Base-by-base conservation (phyloP, 2,329 filamentous ascomycete genomes). In the Cryphonectria carpinicola region DNA sequence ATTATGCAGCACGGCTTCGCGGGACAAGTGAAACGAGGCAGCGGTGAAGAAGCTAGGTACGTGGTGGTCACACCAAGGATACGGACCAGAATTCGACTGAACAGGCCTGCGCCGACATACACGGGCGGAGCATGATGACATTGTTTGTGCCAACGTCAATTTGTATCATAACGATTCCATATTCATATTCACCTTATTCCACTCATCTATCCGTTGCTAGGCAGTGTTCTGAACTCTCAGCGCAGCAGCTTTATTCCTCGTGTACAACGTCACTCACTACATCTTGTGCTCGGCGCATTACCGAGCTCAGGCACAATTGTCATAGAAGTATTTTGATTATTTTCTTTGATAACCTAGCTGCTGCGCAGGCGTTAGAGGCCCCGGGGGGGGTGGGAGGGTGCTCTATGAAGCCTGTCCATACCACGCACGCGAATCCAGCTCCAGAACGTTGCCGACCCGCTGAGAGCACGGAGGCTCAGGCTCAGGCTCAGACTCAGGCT, bases 371-470 rank as follows among this genome's bases (percentile, higher is more conserved):
- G 37, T 37, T 32, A 3, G 32, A 46, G 17, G 37, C n/a, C n/a
- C n/a, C n/a, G n/a, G 7, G 37, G 1, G 37, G 6, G 37, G 39
- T 3, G 13, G 41, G 41, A 7, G 4, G 28, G 7, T 8, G 11
- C 2, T 58, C 54, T 58, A 58, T 11, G 54, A 58, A 58, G 54
- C 54, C 28, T 58, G 54, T 8, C 54, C 54, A 32, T 58, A 58
- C 54, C 54, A 58, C 25, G 54, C 54, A 19, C 54, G 54, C 14
- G 54, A 58, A 28, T 58, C 54, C 54, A 58, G 54, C 25, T 58
- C 54, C 54, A 58, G 35, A 14, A 58, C 54, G 28, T 58, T 32
- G 54, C 28, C 13, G 14, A 58, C 54, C 54, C 28, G 54, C 28
- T 28, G 54, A 1, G 25, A 58, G 25, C 25, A 58, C 25, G 52